Evolutionary conservation across 805 yeast species (phyloP), one percentile per base, ranked within the genome.

Genomic region (Candida nemodendra): DNA sequence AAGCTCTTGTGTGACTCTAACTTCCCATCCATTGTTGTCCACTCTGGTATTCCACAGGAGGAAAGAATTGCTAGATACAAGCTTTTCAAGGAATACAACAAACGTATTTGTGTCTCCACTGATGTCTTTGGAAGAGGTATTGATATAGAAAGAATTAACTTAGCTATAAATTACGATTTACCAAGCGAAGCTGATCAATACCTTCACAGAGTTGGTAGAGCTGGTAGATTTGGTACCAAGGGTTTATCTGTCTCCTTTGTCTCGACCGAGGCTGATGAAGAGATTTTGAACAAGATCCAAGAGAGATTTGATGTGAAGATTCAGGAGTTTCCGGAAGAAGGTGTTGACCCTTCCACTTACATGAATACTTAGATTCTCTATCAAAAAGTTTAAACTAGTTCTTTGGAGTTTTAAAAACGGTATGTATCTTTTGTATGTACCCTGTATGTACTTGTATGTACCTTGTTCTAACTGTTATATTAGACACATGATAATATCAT

Each of bases 91-190:
- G 98, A 91, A 70, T 93, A 91, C 74, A 89, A 90, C 78, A 90
- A 89, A 75, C 89, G 99, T 72, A 93, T 91, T 61, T 93, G 98
- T 77, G 98, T 91, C 37, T 83, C 97, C 41, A 91, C 99, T 42
- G 99, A 91, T 71, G 96, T 91, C 37, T 91, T 91, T 52, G 99
- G 99, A 62, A 89, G 99, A 78, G 99, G 99, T 75, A 93, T 91
- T 59, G 99, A 91, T 78, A 91, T 91, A 54, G 99, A 91, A 77
- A 88, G 99, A 73, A 91, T 91, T 70, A 91, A 91, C 71, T 72
- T 91, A 65, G 99, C 99, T 46, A 89, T 91, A 74, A 93, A 91
- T 76, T 91, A 91, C 69, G 99, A 91, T 69, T 72, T 91, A 74
- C 96, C 99, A 55, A 74, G 68, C 50, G 97, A 90, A 72, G 96